Conservation (phyloP, 2,329 filamentous ascomycete genomes). For the Calonectria fujianensis region DNA sequence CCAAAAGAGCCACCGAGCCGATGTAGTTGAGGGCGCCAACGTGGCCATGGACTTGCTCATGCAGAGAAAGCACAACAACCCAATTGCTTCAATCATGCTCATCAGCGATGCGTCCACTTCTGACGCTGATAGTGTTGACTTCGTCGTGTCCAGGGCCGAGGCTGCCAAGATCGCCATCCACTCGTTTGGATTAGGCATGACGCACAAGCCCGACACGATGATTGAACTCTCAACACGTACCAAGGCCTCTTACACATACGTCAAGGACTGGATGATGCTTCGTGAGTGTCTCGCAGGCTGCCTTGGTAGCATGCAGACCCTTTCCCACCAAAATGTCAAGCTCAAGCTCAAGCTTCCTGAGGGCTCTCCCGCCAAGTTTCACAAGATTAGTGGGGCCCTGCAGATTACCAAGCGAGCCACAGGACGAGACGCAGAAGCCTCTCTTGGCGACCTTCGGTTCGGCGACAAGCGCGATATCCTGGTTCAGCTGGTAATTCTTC, state of each 20-base stretch:
- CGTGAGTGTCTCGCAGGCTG: constrained; percentile 96
- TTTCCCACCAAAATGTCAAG: constrained; percentile 99
- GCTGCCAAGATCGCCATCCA: constrained; percentile 98
- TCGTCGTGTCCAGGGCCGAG: constrained; percentile 96
- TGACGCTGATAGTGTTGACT: constrained; percentile 96
- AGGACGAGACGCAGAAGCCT: constrained; percentile 94
- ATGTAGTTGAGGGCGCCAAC: constrained; percentile 98
- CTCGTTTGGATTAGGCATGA: constrained; percentile 96
- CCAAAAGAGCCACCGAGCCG: constrained; percentile 96
- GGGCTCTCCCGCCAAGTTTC: constrained; percentile 97
- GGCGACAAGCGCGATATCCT: constrained; percentile 96
- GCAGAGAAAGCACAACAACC: constrained; percentile 97
- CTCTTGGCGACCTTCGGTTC: constrained; percentile 92
- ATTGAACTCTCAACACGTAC: constrained; percentile 96
- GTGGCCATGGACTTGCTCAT: constrained; percentile 99
- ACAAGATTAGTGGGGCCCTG: constrained; percentile 97
- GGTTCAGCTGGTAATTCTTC: constrained; percentile 93
- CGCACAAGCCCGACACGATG: constrained; percentile 99
- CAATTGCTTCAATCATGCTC: constrained; percentile 94
- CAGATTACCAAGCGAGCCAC: constrained; percentile 98
- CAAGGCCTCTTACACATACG: constrained; percentile 97
- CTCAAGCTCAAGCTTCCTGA: constrained; percentile 95
- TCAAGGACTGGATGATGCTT: constrained; percentile 99
- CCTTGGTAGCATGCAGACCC: constrained; percentile 91
- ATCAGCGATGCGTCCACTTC: constrained; percentile 98